Evolutionary conservation across 2,329 filamentous ascomycete species (phyloP).

Genomic region (Gaeumannomyces sp.): DNA sequence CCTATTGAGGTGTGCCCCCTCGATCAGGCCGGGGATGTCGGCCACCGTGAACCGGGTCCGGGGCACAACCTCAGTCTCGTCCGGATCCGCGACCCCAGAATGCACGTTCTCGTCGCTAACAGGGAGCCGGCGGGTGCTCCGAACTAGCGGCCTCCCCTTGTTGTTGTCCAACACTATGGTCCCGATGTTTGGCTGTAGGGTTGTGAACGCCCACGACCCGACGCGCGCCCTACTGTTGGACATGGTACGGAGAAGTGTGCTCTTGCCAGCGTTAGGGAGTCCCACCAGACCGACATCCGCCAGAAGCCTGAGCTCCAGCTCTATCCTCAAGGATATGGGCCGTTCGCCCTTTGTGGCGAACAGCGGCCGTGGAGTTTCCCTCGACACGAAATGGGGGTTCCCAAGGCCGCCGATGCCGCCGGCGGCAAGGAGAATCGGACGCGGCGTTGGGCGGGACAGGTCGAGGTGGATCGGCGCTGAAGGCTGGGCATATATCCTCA

Average conservation of each 20-base stretch:
- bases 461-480: conserved; percentile 66
- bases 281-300: conserved; percentile 94
- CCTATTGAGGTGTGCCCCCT: conserved; percentile 85
- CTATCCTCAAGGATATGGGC: conserved; percentile 70
- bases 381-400: conserved; percentile 86
- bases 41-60: conserved; percentile 86
- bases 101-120: conserved; percentile 30
- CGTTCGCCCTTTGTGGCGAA: conserved; percentile 84
- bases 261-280: conserved; percentile 93
- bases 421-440: conserved; percentile 77
- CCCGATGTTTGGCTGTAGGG: conserved; percentile 82
- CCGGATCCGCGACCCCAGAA: conserved; percentile 26
- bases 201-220: conserved; percentile 96
- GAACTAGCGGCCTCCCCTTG: conserved; percentile 61
- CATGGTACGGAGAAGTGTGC: conserved; percentile 79
- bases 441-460: conserved; percentile 68
- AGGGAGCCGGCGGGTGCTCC: conserved; percentile 31
- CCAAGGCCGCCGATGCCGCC: conserved; percentile 86
- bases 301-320: conserved; percentile 89
- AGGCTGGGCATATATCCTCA: conserved; percentile 60
- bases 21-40: conserved; percentile 90
- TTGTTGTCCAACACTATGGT: conserved; percentile 90
- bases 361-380: conserved; percentile 67
- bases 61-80: conserved; percentile 42
- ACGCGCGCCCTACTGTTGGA: conserved; percentile 85